phyloP scores from a whole-genome alignment of 495 filamentous ascomycete species.

The Aspergillus sclerotiicarbonarius region DNA sequence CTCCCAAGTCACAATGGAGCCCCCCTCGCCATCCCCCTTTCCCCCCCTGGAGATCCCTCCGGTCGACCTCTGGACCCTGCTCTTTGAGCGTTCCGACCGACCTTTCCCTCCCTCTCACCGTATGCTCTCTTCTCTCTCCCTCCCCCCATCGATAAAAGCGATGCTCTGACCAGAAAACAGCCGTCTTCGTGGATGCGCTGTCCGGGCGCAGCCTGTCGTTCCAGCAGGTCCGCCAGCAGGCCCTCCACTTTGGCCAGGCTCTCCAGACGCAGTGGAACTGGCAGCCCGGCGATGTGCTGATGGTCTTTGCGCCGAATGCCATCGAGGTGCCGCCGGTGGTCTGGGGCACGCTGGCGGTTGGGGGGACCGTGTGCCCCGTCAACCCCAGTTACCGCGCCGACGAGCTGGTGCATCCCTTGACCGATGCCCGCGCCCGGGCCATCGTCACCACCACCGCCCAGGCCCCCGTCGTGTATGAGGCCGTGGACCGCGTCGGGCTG shows the following conservation, averaged over 20 bases:
- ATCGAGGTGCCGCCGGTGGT: constrained; percentile 63
- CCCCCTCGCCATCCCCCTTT: constrained; percentile 31
- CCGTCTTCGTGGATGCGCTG: constrained; percentile 47
- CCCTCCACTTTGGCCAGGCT: constrained; percentile 65
- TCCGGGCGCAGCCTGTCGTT: constrained; percentile 69
- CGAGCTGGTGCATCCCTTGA: constrained; percentile 77
- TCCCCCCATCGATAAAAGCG: too few relatives aligned
- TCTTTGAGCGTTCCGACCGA: constrained; percentile 30
- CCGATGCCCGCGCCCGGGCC: constrained; percentile 66
- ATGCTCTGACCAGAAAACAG: too few relatives aligned
- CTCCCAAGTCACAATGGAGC: not conserved
- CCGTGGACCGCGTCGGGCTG: constrained; percentile 62
- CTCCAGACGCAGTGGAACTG: constrained; percentile 67
- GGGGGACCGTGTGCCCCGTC: constrained; percentile 71
- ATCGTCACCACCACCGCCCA: constrained; percentile 66
- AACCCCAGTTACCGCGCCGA: constrained; percentile 77
- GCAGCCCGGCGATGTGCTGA: constrained; percentile 70
- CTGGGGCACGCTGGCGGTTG: constrained; percentile 77
- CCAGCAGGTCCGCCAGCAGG: constrained; percentile 53
- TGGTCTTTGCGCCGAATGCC: constrained; percentile 62
- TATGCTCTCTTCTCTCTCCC: constrained; percentile 3
- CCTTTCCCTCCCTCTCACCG: constrained; percentile 4
- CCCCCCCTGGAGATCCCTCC: constrained; percentile 59
- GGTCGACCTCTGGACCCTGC: constrained; percentile 64
- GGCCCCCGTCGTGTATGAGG: constrained; percentile 55